A percentile compares a stretch with the other conserved stretches of the same genome.
phyloP scores from a whole-genome alignment of 129 eudicot species.

The Pittosporum tobira region DNA sequence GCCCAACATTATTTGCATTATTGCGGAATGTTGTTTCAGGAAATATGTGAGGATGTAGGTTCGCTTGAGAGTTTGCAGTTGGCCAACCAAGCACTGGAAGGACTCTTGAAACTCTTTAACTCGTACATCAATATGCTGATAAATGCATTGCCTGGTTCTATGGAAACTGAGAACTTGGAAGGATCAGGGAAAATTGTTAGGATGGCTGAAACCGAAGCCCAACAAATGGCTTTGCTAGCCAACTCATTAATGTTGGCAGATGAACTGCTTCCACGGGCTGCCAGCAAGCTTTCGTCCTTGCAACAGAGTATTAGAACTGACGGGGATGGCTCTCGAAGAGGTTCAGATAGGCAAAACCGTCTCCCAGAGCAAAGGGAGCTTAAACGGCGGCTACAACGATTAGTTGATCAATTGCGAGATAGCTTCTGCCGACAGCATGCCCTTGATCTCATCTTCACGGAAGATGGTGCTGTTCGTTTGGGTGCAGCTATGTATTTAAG shows the following conservation, averaged over 20 bases:
- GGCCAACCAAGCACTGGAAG: conserved; percentile 59
- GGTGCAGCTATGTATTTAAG: conserved; percentile 53
- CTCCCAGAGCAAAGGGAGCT: conserved; percentile 75
- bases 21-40: conserved; percentile 31
- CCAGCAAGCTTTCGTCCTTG: conserved; percentile 35
- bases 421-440: conserved; percentile 88
- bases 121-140: conserved; percentile 59
- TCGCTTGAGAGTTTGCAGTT: conserved; percentile 57
- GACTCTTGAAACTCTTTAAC: conserved; percentile 57
- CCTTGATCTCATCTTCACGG: conserved; percentile 73
- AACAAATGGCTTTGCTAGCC: conserved; percentile 68
- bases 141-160: conserved; percentile 75
- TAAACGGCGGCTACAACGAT: conserved; percentile 54
- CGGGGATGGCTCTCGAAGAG: conserved; percentile 42
- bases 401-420: conserved; percentile 78
- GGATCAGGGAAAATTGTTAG: conserved; percentile 52
- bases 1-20: conserved; percentile 6
- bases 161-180: conserved; percentile 63
- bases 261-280: conserved; percentile 77
- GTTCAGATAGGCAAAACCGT: conserved; percentile 49
- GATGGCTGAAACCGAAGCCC: conserved; percentile 64
- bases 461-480: conserved; percentile 62
- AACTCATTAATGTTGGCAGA: conserved; percentile 69
- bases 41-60: conserved; percentile 80
- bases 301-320: conserved; percentile 30